Conservation (phyloP, 345 rosid genomes). For the Euphorbia tirucalli region DNA sequence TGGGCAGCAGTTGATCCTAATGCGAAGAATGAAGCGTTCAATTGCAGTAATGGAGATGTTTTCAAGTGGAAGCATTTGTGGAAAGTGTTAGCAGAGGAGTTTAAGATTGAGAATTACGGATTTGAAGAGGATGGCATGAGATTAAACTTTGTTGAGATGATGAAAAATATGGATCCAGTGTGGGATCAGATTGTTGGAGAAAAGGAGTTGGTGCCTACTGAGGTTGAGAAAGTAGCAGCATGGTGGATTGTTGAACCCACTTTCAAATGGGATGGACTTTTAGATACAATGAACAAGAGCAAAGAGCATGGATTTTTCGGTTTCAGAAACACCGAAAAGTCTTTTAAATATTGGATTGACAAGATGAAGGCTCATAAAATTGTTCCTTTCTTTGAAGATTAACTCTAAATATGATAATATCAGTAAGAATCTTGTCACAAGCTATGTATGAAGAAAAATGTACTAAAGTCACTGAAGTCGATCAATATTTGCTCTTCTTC, state of each 20-base stretch:
- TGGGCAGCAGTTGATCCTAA: conserved; percentile 74
- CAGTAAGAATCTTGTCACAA: too few species aligned
- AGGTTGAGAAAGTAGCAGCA: conserved; percentile 48
- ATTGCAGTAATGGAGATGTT: conserved; percentile 67
- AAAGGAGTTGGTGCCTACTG: conserved; percentile 47
- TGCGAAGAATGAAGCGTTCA: conserved; percentile 65
- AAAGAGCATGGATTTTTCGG: conserved; percentile 84
- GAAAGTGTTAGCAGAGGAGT: conserved; percentile 71
- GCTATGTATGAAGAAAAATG: too few species aligned
- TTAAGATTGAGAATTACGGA: conserved; percentile 73
- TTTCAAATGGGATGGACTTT: conserved; percentile 21
- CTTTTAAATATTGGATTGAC: conserved; percentile 27
- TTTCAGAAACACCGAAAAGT: conserved; percentile 70
- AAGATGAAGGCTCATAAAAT: conserved; percentile 22
- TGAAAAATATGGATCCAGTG: conserved; percentile 62
- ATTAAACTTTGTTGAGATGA: conserved; percentile 46
- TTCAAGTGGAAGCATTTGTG: conserved; percentile 83
- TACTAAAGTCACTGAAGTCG: too few species aligned
- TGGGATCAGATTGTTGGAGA: conserved; percentile 79
- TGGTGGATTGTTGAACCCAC: conserved; percentile 60
- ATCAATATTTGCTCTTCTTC: too few species aligned
- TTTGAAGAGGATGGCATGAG: conserved; percentile 47
- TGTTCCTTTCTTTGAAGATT: conserved; percentile 20
- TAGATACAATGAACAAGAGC: conserved; percentile 63
- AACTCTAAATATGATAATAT: background rate